Evolutionary conservation across 345 rosid species (phyloP), one percentile per base, ranked within the genome.

Genomic region (Aquilaria malaccensis): DNA sequence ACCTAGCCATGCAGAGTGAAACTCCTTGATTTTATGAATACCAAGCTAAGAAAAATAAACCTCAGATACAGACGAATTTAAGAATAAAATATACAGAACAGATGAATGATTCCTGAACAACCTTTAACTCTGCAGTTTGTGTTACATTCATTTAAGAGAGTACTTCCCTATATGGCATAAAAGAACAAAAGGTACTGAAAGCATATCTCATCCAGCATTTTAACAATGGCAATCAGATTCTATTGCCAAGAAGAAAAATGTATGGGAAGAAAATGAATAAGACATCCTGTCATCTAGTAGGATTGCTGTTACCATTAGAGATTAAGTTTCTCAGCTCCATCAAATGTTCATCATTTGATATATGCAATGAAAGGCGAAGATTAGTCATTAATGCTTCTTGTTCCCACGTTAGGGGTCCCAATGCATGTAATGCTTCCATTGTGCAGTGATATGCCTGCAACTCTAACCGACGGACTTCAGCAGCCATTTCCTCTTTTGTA

Each of bases 341-440:
- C 80, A 85, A 82, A 73, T 91, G 91, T 70, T 91, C 97, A 64
- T 91, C 94, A 33, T 88, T 88, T 7, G 96, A 74, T 61, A 91
- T 82, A 77, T 91, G 79, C 68, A 91, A 80, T 60, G 71, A 82
- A 60, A 70, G 71, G 13, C 96, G 91, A 53, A 91, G 97, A 77
- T 91, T 83, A 37, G 96, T 91, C 74, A 91, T 78, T 77, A 89
- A 72, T n/a, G 77, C 66, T 76, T 91, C 94, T 77, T 85, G 85
- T 69, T 88, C 97, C 97, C 96, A 91, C 67, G 82, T 85, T 64
- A 90, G 51, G 69, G 95, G 87, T 59, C 97, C 93, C 0, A 88
- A 83, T 56, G 88, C 97, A 71, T 84, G 80, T 69, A 87, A 72
- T 45, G 82, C 89, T 77, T 76, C 80, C 62, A 91, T 67, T n/a